These are phyloP conservation scores for Apiospora koreana DNA, from an alignment of 2,329 filamentous ascomycete genomes.

Conservation along the genomic window DNA sequence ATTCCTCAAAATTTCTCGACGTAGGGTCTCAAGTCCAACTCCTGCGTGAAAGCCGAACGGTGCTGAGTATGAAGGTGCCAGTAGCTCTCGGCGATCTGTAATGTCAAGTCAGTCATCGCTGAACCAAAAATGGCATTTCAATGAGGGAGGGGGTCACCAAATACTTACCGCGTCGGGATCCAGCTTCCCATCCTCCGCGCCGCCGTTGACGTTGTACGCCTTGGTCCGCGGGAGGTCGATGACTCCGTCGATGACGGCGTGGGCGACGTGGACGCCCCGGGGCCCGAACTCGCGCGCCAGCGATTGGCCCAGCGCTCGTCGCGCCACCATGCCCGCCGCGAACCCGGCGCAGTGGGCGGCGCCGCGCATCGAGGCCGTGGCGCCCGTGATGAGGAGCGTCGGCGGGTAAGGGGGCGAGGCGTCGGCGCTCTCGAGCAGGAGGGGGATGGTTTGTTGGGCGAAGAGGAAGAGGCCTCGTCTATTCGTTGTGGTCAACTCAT, in stretches of 20 bases:
- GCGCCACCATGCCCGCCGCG: conserved; percentile 69
- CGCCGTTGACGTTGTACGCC: conserved; percentile 37
- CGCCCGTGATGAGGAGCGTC: conserved; percentile 70
- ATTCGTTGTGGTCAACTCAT: conserved; percentile 8
- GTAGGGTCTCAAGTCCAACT: conserved; percentile 70
- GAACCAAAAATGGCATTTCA: neutral
- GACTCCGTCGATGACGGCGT: conserved; percentile 73
- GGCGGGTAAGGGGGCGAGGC: conserved; percentile 57
- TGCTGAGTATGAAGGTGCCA: conserved; percentile 75
- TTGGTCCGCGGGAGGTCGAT: conserved; percentile 73
- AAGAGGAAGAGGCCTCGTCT: conserved; percentile 70
- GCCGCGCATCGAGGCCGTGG: conserved; percentile 70
- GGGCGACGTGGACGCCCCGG: conserved; percentile 71
- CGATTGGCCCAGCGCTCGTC: conserved; percentile 66
- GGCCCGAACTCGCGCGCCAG: conserved; percentile 75
- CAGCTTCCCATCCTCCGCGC: conserved; percentile 55
- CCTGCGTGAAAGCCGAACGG: conserved; percentile 69
- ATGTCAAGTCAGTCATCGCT: neutral
- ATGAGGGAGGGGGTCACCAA: neutral
- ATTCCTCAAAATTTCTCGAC: conserved; percentile 53
- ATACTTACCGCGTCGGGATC: conserved; percentile 63
- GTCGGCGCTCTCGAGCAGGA: conserved; percentile 59
- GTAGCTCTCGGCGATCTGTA: conserved; percentile 72
- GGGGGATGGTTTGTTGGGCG: conserved; percentile 64
- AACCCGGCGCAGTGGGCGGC: conserved; percentile 65